Percentiles rank a stretch among this genome's conserved stretches.
phyloP scores from a whole-genome alignment of 306 rosid genomes.

The Luffa aegyptiaca region DNA sequence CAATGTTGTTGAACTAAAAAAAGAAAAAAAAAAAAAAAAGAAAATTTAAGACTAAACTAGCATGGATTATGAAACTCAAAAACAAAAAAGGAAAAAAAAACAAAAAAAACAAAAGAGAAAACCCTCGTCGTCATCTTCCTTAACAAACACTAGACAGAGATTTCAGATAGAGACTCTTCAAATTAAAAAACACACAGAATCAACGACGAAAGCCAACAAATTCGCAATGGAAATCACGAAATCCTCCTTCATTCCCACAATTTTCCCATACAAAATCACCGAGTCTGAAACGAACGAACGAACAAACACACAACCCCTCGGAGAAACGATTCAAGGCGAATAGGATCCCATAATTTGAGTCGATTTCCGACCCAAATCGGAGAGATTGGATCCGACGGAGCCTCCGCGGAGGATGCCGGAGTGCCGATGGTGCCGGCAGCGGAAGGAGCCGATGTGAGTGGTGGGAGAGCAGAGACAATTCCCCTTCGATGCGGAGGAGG shows the following conservation, averaged over 20 bases:
- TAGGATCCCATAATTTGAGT: background rate
- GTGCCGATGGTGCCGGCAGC: conserved; percentile 2
- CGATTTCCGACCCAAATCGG: background rate
- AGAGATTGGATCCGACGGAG: background rate
- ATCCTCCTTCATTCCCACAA: background rate
- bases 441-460: conserved; percentile 4
- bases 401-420: background rate
- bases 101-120: too few species aligned
- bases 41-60: too few species aligned
- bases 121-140: too few species aligned
- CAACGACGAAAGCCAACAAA: too few species aligned
- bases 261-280: background rate
- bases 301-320: background rate
- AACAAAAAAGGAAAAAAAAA: too few species aligned
- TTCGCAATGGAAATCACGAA: background rate
- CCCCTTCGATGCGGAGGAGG: background rate
- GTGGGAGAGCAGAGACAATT: conserved; percentile 1
- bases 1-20: too few species aligned
- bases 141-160: too few species aligned
- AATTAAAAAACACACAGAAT: too few species aligned
- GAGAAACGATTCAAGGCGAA: background rate
- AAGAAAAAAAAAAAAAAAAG: too few species aligned
- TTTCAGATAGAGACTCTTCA: too few species aligned
- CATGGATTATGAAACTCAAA: too few species aligned
- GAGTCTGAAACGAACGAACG: background rate